Conservation (phyloP, 2,329 filamentous ascomycete species). For the Mollisiaceae sp. region DNA sequence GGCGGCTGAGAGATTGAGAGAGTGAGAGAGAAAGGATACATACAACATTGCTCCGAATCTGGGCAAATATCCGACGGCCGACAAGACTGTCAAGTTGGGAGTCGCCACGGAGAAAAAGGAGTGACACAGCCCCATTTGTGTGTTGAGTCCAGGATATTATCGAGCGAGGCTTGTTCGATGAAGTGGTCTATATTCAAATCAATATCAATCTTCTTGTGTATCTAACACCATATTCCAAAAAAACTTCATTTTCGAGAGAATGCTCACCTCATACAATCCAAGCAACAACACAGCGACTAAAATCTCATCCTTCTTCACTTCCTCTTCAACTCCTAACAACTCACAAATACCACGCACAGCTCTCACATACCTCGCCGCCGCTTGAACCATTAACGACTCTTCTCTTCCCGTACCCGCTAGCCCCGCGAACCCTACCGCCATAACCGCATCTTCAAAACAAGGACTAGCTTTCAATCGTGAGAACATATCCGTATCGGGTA, state of each 20-base stretch:
- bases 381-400: background rate
- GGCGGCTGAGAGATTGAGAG: too few relatives aligned
- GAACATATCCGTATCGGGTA: background rate
- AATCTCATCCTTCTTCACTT: slow-evolving; percentile 8
- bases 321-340: background rate
- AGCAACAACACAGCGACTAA: slow-evolving; percentile 9
- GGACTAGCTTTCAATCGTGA: background rate
- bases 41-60: background rate
- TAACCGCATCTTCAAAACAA: slow-evolving; percentile 11
- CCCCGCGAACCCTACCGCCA: slow-evolving; percentile 7
- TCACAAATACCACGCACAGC: slow-evolving; percentile 2
- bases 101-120: slow-evolving; percentile 6
- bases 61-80: slow-evolving; percentile 8
- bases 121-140: slow-evolving; percentile 1
- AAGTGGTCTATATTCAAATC: slow-evolving; percentile 1
- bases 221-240: background rate
- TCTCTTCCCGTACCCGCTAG: slow-evolving; percentile 3
- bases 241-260: too few relatives aligned
- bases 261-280: slow-evolving; percentile 10
- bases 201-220: background rate
- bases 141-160: slow-evolving; percentile 13
- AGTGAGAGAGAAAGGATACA: background rate
- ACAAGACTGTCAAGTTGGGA: slow-evolving; percentile 4
- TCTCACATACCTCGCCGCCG: background rate
- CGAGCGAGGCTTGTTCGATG: slow-evolving; percentile 3